Evolutionary conservation across 1,139 yeast species (phyloP), one percentile per base, ranked within the genome.

Genomic region (Martiniozyma asiatica): DNA sequence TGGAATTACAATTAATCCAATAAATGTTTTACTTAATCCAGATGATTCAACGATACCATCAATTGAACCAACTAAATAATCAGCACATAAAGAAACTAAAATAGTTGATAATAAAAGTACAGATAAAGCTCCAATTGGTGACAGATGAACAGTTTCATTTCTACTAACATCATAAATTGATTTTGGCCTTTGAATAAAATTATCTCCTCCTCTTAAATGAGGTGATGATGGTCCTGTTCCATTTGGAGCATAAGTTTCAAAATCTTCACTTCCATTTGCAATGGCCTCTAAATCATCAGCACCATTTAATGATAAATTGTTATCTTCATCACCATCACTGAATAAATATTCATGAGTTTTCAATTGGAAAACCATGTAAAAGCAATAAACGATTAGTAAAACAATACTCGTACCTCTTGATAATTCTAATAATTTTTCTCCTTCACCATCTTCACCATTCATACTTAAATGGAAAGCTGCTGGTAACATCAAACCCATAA

Each of bases 401-500:
- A 89, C 73, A 31, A 92, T 54, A 1, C 96, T 68, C 10, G 94
- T 82, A 28, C 94, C 93, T 50, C 98, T 72, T 10, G 95, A 82
- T 33, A 89, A 65, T 5, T 73, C 65, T 40, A 89, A 56, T 35
- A 89, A 78, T 45, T 70, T 68, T 14, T 48, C 57, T 41, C 65
- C 71, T 19, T 50, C 50, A 24, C 45, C 41, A 12, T 47, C 38
- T 11, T 61, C 58, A 21, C 64, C 59, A 14, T 52, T 47, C 37
- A 84, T 61, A 2, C 89, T 69, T 9, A 94, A 84, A 51, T 81
- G 85, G 69, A 87, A 89, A 0, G 97, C 96, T 4, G 98, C 97
- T 4, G 98, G 98, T 37, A 89, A 75, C 48, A 89, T 58, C 44
- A 89, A 64, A 2, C 95, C 85, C 21, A 89, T 78, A 26, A 92